Conservation (phyloP, 2,329 filamentous ascomycete genomes). For the Verticillium klebahnii region DNA sequence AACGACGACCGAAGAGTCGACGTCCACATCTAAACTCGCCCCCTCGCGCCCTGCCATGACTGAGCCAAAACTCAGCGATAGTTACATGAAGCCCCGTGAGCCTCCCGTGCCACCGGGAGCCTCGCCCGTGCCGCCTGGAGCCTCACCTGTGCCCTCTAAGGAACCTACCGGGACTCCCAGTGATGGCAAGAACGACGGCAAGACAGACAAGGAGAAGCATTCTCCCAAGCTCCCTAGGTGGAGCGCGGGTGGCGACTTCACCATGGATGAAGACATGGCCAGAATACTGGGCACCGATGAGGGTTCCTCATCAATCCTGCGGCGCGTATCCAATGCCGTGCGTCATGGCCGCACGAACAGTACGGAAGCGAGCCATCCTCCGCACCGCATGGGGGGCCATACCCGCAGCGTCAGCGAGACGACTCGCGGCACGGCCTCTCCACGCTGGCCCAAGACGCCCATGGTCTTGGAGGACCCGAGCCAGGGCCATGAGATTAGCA, state of each 20-base stretch:
- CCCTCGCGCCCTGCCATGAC: conserved; percentile 21
- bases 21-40: conserved; percentile 8
- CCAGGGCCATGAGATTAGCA: conserved; percentile 58
- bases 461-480: conserved; percentile 46
- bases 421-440: conserved; percentile 58
- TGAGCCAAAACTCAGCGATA: conserved; percentile 42
- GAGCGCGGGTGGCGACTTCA: conserved; percentile 82
- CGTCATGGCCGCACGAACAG: conserved; percentile 89
- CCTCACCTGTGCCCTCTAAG: background rate
- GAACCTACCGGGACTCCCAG: conserved; percentile 40
- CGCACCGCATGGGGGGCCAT: conserved; percentile 35
- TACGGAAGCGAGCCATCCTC: conserved; percentile 49
- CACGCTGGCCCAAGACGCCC: conserved; percentile 67
- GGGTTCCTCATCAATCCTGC: conserved; percentile 72
- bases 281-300: conserved; percentile 80
- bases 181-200: conserved; percentile 12
- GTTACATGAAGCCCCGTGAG: conserved; percentile 54
- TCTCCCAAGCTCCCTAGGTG: conserved; percentile 68
- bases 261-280: conserved; percentile 92
- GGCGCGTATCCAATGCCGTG: conserved; percentile 87
- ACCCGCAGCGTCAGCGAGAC: conserved; percentile 62
- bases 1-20: conserved; percentile 17
- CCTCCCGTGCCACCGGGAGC: conserved; percentile 48
- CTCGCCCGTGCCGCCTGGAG: conserved; percentile 39
- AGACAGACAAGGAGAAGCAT: conserved; percentile 30